These are phyloP conservation scores for Rubroboletus satanas DNA, from an alignment of 768 basidiomycete species.

Conservation along the genomic window DNA sequence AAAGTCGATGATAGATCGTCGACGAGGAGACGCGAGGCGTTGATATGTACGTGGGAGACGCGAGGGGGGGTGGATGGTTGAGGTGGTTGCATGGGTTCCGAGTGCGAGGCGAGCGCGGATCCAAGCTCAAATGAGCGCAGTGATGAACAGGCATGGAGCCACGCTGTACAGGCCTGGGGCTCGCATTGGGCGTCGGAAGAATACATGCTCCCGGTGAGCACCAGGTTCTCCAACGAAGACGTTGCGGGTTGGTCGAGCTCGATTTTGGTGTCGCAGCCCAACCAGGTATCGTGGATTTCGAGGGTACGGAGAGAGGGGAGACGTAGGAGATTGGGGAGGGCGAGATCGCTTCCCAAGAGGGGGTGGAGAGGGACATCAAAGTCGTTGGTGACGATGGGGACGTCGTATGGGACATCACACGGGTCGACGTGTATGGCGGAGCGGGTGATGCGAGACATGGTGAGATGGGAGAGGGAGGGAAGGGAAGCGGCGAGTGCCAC, in stretches of 20 bases:
- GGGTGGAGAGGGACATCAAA: slow-evolving; percentile 55
- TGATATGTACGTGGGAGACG: slow-evolving; percentile 22
- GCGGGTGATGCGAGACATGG: slow-evolving; percentile 61
- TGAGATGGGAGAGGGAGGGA: slow-evolving; percentile 51
- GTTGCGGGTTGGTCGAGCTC: slow-evolving; percentile 1
- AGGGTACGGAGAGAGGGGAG: slow-evolving; percentile 60
- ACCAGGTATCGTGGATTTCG: slow-evolving; percentile 65
- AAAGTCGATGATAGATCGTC: slow-evolving; percentile 24
- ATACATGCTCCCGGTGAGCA: slow-evolving; percentile 33
- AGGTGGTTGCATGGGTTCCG: not conserved
- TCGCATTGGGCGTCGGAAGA: slow-evolving; percentile 13
- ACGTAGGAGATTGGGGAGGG: slow-evolving; percentile 61
- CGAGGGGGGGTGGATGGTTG: not conserved
- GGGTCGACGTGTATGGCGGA: slow-evolving; percentile 64
- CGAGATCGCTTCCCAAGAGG: slow-evolving; percentile 51
- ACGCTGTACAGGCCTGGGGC: slow-evolving; percentile 21
- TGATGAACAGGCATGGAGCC: slow-evolving; percentile 25
- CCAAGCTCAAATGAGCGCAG: slow-evolving; percentile 22
- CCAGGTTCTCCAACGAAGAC: slow-evolving; percentile 16
- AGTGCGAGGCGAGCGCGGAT: slow-evolving; percentile 19
- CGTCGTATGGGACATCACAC: slow-evolving; percentile 33
- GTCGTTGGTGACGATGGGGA: slow-evolving; percentile 62
- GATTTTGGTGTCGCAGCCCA: slow-evolving; percentile 41
- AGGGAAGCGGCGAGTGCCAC: slow-evolving; percentile 64
- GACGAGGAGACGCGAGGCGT: slow-evolving; percentile 25